Evolutionary conservation across 441 rosid genomes (phyloP).

Genomic region (Populus tomentosa): DNA sequence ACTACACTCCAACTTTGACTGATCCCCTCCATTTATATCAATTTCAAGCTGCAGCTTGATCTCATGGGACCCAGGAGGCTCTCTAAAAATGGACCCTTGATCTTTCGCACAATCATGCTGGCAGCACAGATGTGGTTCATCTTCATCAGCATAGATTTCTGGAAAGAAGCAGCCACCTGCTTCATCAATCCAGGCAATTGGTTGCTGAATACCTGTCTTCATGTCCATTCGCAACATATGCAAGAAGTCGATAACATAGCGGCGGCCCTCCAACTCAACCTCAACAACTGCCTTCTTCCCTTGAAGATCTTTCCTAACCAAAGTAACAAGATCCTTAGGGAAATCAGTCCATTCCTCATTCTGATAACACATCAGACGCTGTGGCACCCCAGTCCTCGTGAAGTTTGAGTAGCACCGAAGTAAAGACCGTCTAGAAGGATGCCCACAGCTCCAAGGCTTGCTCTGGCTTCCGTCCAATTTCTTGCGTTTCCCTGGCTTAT

Average conservation of each 20-base stretch:
- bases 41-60: slow-evolving; percentile 86
- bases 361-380: slow-evolving; percentile 69
- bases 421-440: slow-evolving; percentile 42
- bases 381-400: slow-evolving; percentile 59
- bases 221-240: slow-evolving; percentile 70
- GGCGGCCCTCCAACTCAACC: slow-evolving; percentile 46
- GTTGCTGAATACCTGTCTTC: slow-evolving; percentile 58
- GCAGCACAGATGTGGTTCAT: slow-evolving; percentile 33
- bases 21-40: slow-evolving; percentile 57
- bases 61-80: slow-evolving; percentile 43
- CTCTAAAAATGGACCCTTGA: slow-evolving; percentile 18
- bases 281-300: slow-evolving; percentile 64
- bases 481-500: slow-evolving; percentile 46
- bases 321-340: slow-evolving; percentile 40
- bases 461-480: slow-evolving; percentile 34
- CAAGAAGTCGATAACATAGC: slow-evolving; percentile 67
- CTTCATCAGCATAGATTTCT: slow-evolving; percentile 43
- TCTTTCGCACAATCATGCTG: slow-evolving; percentile 31
- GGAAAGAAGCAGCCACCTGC: slow-evolving; percentile 81
- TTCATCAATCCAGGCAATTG: slow-evolving; percentile 95
- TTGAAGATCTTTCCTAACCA: slow-evolving; percentile 51
- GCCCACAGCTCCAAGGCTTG: slow-evolving; percentile 29
- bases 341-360: slow-evolving; percentile 84
- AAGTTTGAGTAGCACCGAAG: slow-evolving; percentile 66
- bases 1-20: slow-evolving; percentile 60